Conservation (phyloP, 306 rosid genomes). For the Quercus suber region DNA sequence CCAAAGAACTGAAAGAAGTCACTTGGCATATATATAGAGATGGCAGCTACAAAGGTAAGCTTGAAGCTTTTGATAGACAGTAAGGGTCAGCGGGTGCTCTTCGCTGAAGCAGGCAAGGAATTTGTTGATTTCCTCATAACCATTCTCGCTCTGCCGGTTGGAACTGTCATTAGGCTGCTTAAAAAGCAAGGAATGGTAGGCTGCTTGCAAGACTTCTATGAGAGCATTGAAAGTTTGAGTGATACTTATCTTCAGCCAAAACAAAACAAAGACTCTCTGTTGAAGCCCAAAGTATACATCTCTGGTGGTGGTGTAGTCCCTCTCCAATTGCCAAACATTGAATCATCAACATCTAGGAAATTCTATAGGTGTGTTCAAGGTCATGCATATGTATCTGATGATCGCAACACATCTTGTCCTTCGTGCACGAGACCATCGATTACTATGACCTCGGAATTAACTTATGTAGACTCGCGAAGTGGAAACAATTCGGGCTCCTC, state of each 20-base stretch:
- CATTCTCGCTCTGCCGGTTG: slow-evolving; percentile 14
- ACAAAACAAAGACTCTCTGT: background rate
- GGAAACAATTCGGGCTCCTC: background rate
- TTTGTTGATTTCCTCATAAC: slow-evolving; percentile 22
- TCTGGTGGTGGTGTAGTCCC: background rate
- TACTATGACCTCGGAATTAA: rapidly evolving
- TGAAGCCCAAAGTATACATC: background rate
- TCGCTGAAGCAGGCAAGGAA: slow-evolving; percentile 12
- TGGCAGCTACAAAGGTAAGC: background rate
- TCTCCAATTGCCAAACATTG: background rate
- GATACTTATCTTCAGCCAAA: background rate
- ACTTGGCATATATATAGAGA: background rate
- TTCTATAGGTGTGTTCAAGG: background rate
- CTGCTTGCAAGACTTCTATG: background rate
- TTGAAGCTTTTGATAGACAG: slow-evolving; percentile 20
- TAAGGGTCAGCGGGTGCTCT: background rate
- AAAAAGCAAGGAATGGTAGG: slow-evolving; percentile 8
- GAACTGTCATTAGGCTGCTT: slow-evolving; percentile 6
- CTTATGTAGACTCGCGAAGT: background rate
- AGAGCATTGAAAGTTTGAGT: slow-evolving; percentile 12
- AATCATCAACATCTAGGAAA: background rate
- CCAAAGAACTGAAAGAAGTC: too few relatives aligned
- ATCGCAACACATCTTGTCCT: background rate
- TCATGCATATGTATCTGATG: too few relatives aligned
- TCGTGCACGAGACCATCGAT: too few relatives aligned